phyloP scores from a whole-genome alignment of 257 asterid species.

The Solanum rostratum region DNA sequence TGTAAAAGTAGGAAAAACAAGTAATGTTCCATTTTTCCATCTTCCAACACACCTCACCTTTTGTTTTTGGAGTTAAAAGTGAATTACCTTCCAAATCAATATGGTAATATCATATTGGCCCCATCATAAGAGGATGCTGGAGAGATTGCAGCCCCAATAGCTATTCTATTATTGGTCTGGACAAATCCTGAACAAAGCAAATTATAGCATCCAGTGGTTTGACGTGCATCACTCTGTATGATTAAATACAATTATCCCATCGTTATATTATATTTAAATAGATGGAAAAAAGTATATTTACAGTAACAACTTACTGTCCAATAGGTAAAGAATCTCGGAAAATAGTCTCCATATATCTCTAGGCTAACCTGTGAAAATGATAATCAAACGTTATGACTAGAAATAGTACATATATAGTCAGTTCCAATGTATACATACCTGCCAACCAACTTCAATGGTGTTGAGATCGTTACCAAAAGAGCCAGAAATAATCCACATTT shows the following conservation, averaged over 20 bases:
- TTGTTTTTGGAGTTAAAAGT: not conserved
- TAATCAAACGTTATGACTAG: not conserved
- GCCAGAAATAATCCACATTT: slow-evolving; percentile 6
- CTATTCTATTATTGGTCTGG: slow-evolving; percentile 6
- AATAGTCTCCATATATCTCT: slow-evolving; percentile 1
- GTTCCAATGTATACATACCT: slow-evolving; percentile 24
- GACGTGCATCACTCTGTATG: slow-evolving; percentile 16
- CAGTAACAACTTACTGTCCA: not conserved
- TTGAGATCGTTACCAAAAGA: slow-evolving; percentile 49
- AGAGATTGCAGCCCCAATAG: slow-evolving; percentile 11
- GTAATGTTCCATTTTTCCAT: too few species aligned
- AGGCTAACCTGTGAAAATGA: slow-evolving; percentile 5
- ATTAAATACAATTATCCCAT: not conserved
- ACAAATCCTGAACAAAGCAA: slow-evolving; percentile 26
- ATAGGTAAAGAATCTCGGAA: not conserved
- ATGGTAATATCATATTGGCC: slow-evolving; percentile 12
- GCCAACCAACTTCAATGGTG: slow-evolving; percentile 35
- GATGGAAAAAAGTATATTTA: not conserved
- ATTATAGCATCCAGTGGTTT: slow-evolving; percentile 22
- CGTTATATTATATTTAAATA: not conserved
- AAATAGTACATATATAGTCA: not conserved
- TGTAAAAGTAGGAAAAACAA: too few species aligned
- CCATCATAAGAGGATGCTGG: slow-evolving; percentile 10
- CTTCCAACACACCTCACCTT: not conserved
- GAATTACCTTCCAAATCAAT: slow-evolving; percentile 46